Evolutionary conservation across 2,329 filamentous ascomycete species (phyloP), one percentile per base, ranked within the genome.

Genomic region (Monilinia laxa): DNA sequence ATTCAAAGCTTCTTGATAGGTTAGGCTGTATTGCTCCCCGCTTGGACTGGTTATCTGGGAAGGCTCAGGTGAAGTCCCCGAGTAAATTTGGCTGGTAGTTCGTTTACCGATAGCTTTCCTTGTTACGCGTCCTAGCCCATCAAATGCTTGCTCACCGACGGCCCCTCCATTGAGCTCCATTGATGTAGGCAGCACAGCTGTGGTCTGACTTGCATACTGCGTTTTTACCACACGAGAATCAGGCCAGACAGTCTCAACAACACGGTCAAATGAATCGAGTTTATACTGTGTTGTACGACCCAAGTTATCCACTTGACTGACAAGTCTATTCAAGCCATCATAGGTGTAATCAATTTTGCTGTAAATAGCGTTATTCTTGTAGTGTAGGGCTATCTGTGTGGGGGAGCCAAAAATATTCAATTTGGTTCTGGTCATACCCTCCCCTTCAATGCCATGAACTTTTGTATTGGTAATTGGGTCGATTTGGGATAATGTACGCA

Each of bases 321-420:
- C 10, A 16, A 58, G 62, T 3, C 62, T 42, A 9, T 40, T 40
- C 28, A 65, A 40, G 12, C 62, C 62, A 58, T 65, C 53, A 18
- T 65, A 65, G n/a, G 28, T 58, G n/a, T 65, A 65, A 20, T 65
- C 42, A 31, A 65, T n/a, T 20, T 65, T 65, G 53, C 62, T 65
- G 4, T 65, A 65, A 10, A 58, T 20, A 10, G 53, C 31, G 45
- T 25, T 28, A 12, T 64, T 20, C 6, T 25, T 56, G 47, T 58
- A 14, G 7, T 58, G 31, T 4, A 65, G 53, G 20, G 62, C 40
- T 58, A 25, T 58, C 31, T 65, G 62, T 42, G 42, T 58, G 2
- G 62, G 62, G 3, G 42, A 42, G 12, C 53, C 62, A 28, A 65
- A 65, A 14, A 58, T 14, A 42, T 65, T 65, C 31, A 65, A 58